Evolutionary conservation across 2,329 filamentous ascomycete genomes (phyloP).

Genomic region (Penicillium sp.): DNA sequence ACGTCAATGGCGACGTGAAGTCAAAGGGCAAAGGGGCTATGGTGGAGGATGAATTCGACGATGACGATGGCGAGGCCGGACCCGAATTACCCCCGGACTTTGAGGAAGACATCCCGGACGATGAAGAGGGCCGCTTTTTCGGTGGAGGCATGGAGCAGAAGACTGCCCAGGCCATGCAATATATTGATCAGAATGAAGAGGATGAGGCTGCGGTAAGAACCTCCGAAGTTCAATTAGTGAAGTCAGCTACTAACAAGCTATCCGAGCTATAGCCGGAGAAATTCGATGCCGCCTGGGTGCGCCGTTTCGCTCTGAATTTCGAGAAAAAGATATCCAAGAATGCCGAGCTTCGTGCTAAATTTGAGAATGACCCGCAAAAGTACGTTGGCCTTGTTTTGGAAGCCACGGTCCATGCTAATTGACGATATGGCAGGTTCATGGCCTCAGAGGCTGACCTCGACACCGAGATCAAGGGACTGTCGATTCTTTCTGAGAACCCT

Average conservation of each 20-base stretch:
- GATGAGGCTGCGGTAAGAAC: conserved; percentile 53
- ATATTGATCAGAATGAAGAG: conserved; percentile 73
- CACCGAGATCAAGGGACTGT: conserved; percentile 82
- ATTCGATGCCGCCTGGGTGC: conserved; percentile 83
- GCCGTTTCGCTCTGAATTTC: conserved; percentile 79
- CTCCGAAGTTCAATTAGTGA: not conserved
- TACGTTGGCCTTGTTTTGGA: conserved; percentile 44
- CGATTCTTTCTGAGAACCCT: conserved; percentile 84
- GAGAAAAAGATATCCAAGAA: conserved; percentile 93
- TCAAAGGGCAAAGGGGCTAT: conserved; percentile 52
- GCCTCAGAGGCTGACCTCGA: conserved; percentile 87
- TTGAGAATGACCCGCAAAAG: conserved; percentile 78
- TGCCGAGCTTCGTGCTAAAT: conserved; percentile 83
- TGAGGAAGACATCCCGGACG: conserved; percentile 67
- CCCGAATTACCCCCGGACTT: conserved; percentile 64
- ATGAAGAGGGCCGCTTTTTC: conserved; percentile 95
- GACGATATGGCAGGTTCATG: conserved; percentile 63
- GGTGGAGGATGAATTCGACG: conserved; percentile 56
- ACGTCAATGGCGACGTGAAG: conserved; percentile 57
- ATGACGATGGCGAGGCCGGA: conserved; percentile 58
- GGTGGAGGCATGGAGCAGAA: conserved; percentile 84
- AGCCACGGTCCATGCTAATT: not conserved
- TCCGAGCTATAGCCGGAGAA: conserved; percentile 65
- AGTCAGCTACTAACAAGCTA: conserved; percentile 30
- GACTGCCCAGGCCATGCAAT: conserved; percentile 85